Conservation (phyloP, 2,329 filamentous ascomycete genomes). For the Piedraia hortae region DNA sequence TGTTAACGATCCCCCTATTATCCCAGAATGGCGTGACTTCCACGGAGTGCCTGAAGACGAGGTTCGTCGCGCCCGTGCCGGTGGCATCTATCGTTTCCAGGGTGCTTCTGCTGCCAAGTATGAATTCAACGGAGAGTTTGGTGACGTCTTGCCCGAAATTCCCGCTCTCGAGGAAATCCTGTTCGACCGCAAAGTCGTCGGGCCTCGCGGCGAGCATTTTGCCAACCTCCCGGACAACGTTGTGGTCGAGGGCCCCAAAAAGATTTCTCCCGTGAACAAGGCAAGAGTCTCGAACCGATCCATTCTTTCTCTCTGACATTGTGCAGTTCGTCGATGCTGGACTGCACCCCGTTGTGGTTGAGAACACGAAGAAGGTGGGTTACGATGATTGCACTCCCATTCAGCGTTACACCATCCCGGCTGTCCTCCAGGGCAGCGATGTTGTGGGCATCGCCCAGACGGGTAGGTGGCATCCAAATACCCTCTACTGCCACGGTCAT, state of each 20-base stretch:
- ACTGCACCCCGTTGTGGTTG: constrained; percentile 56
- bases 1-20: too few relatives aligned
- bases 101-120: constrained; percentile 50
- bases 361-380: constrained; percentile 46
- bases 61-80: too few relatives aligned
- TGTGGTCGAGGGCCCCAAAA: constrained; percentile 20
- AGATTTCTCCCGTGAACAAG: constrained; percentile 20
- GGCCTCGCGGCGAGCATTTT: constrained; percentile 33
- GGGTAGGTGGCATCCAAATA: constrained; percentile 28
- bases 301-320: neutral
- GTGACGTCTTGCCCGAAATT: constrained; percentile 52
- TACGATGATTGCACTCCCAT: constrained; percentile 61
- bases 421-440: constrained; percentile 49
- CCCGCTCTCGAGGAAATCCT: constrained; percentile 46
- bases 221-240: constrained; percentile 29
- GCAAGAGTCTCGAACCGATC: constrained; percentile 15
- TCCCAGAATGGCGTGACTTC: too few relatives aligned
- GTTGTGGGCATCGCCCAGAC: constrained; percentile 80
- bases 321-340: constrained; percentile 44
- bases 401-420: constrained; percentile 60
- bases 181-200: constrained; percentile 30
- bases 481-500: neutral
- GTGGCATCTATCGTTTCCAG: too few relatives aligned
- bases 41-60: too few relatives aligned
- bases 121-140: constrained; percentile 61